Evolutionary conservation across 2,329 filamentous ascomycete genomes (phyloP), one percentile per base, ranked within the genome.

Genomic region (Aspergillus sp.): DNA sequence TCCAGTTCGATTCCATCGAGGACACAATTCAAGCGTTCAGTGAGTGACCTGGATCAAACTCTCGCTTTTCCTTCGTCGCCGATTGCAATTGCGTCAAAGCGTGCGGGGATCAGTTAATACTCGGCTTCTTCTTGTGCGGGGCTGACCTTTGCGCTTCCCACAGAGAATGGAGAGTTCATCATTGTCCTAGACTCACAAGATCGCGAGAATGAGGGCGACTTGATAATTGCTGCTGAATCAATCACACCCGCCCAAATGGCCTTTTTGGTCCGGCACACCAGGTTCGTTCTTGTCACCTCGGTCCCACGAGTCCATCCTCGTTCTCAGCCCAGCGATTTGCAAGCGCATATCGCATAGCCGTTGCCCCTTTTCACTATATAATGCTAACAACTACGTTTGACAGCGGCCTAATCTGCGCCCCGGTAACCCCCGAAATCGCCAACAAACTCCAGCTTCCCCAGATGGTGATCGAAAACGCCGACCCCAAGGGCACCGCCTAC

Each of bases 191-290:
- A 99, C 82, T 91, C 92, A 69, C 88, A 92, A 66, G 87, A 89
- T 65, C 93, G 95, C 78, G 95, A 99, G 79, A 99, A 99, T 78
- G 95, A 99, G 85, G 95, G 93, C 78, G 95, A 99, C 81, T 87
- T 99, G 53, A 97, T 98, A 79, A 96, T 98, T 74, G 92, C 95
- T 68, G 94, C 93, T 65, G 83, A 92, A 68, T 85, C 90, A 72
- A 82, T 97, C 66, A 97, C 94, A 8, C 85, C 93, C 25, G 86
- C 91, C 67, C 94, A 98, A 80, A 96, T 96, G 89, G 92, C 93
- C 71, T 99, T 97, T 83, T 89, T 99, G 85, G 87, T 99, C 77
- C 92, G 93, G 72, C 88, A 97, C 83, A 91, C 91, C 45, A 92
- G 81, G 81, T 82, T 71, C 58, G 68, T 53, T 30, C 15, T 43